Evolutionary conservation across 2,329 filamentous ascomycete species (phyloP).

Genomic region (Malbranchea zuffiana): DNA sequence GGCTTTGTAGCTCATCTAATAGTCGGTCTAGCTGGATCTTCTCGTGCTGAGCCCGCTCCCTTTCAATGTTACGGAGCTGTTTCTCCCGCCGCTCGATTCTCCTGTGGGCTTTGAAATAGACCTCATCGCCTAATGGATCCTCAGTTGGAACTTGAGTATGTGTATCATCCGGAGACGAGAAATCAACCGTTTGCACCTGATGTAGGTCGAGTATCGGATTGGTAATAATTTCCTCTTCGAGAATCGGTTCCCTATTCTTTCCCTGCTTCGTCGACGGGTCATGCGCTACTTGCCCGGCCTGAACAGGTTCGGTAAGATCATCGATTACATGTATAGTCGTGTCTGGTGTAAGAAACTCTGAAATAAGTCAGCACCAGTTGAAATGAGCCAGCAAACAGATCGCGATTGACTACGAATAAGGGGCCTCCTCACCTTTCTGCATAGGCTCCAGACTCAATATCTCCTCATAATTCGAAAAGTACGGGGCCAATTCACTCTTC

Average conservation of each 20-base stretch:
- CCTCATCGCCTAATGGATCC: constrained; percentile 47
- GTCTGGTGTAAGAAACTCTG: constrained; percentile 62
- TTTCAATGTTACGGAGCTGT: constrained; percentile 56
- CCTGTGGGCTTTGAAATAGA: constrained; percentile 49
- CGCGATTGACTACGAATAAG: background rate
- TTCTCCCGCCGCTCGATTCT: constrained; percentile 56
- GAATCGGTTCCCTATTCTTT: background rate
- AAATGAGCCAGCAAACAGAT: constrained; percentile 1
- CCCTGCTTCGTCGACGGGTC: constrained; percentile 21
- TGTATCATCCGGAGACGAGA: constrained; percentile 29
- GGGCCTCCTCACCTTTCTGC: constrained; percentile 52
- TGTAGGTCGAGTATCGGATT: constrained; percentile 31
- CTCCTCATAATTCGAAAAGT: constrained; percentile 91
- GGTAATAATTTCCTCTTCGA: background rate
- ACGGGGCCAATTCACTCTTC: constrained; percentile 82
- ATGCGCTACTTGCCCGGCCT: constrained; percentile 11
- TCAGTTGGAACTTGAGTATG: constrained; percentile 20
- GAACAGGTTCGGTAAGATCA: constrained; percentile 32
- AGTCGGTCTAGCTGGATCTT: constrained; percentile 55
- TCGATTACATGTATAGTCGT: constrained; percentile 64
- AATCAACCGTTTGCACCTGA: constrained; percentile 35
- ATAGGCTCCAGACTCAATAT: constrained; percentile 76
- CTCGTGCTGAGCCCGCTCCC: constrained; percentile 55
- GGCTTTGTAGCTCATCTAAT: constrained; percentile 74
- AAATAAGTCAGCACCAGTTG: constrained; percentile 8